phyloP scores from a whole-genome alignment of 257 asterid genomes.

The Salvia miltiorrhiza region DNA sequence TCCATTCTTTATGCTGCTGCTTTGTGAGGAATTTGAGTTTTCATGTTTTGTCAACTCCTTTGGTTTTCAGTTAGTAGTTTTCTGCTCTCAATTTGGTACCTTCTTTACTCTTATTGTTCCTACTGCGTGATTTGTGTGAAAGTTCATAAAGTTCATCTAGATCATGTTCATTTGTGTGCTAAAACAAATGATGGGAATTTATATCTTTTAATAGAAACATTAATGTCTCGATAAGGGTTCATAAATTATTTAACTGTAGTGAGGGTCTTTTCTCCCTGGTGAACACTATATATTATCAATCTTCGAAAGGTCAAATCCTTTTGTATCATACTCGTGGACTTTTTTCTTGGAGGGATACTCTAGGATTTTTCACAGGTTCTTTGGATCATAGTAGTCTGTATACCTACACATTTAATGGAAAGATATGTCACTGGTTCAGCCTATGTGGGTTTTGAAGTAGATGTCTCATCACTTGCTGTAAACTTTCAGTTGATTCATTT shows the following conservation, averaged over 20 bases:
- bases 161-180: background rate
- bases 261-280: background rate
- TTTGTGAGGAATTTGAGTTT: conserved; percentile 1
- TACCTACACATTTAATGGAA: too few relatives aligned
- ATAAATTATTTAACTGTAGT: background rate
- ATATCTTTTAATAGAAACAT: background rate
- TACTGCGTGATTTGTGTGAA: background rate
- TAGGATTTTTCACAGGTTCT: background rate
- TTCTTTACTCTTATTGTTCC: too few relatives aligned
- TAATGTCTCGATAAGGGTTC: background rate
- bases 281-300: background rate
- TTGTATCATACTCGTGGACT: too few relatives aligned
- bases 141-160: background rate
- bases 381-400: too few relatives aligned
- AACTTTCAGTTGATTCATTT: background rate
- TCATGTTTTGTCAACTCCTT: background rate
- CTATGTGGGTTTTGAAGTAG: background rate
- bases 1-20: conserved; percentile 1
- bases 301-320: background rate
- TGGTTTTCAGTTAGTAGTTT: background rate
- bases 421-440: background rate
- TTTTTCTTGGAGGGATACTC: background rate
- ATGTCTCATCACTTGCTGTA: background rate
- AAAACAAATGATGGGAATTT: background rate
- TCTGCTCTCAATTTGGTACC: conserved; percentile 1